phyloP scores from a whole-genome alignment of 768 basidiomycete genomes.

The Phanerochaete sordida region DNA sequence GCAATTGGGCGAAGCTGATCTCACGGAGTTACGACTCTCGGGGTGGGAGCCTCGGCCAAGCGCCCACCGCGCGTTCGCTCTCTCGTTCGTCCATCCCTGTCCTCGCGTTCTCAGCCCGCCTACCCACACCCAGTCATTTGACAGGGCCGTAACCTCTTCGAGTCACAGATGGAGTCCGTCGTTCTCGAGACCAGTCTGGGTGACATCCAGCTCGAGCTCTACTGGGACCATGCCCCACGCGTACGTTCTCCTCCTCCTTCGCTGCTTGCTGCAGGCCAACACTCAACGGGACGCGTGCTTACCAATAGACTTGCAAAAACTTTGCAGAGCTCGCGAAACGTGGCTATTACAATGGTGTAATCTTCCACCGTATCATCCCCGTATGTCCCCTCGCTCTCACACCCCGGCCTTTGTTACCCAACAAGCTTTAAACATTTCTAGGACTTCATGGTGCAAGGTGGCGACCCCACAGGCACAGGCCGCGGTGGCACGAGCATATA shows the following conservation, averaged over 20 bases:
- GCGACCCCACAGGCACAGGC: conserved; percentile 95
- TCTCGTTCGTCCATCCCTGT: background rate
- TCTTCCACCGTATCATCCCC: conserved; percentile 90
- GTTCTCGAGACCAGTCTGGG: conserved; percentile 81
- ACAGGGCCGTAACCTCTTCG: background rate
- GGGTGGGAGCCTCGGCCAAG: conserved; percentile 10
- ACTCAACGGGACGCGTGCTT: conserved; percentile 13
- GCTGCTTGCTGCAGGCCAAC: background rate
- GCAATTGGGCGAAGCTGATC: conserved; percentile 11
- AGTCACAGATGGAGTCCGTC: conserved; percentile 45
- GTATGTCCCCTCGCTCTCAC: conserved; percentile 38
- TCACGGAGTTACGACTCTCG: background rate
- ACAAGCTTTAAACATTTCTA: conserved; percentile 26
- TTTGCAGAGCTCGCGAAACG: conserved; percentile 87
- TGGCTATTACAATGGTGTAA: conserved; percentile 88
- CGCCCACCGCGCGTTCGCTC: conserved; percentile 8
- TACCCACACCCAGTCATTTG: background rate
- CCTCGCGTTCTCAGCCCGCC: background rate
- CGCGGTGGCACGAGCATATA: conserved; percentile 88
- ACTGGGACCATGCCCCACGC: conserved; percentile 88
- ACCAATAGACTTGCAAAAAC: conserved; percentile 84
- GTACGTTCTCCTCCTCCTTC: conserved; percentile 27
- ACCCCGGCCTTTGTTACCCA: conserved; percentile 3
- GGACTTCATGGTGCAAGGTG: conserved; percentile 98
- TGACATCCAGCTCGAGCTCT: conserved; percentile 87